Base-by-base conservation (phyloP, 2,329 filamentous ascomycete species). In the Elsinoe ampelina region DNA sequence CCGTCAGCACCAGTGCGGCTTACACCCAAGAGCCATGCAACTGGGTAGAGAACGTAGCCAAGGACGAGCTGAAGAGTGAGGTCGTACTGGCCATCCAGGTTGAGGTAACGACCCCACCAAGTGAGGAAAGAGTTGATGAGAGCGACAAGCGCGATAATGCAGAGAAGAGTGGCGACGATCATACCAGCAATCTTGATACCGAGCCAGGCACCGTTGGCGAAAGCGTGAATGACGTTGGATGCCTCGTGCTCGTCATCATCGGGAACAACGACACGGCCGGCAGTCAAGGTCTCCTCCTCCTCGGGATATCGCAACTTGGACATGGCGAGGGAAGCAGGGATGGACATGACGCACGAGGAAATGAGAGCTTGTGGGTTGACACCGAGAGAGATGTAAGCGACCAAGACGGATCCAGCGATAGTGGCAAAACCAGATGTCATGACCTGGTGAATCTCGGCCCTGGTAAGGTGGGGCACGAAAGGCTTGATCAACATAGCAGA, bases 261-360 rank as follows among this genome's bases (percentile, higher is more conserved):
- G 2, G 89, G 89, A 22, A 95, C 81, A 41, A 92, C 83, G 30
- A 93, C 85, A 15, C 83, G 82, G 57, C 89, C 89, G 3, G 87
- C 85, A 0, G 90, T 95, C 35, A 95, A 76, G 0, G 89, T 87
- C 71, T 92, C 87, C 70, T 95, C 89, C 2, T 83, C 85, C 73
- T 95, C 91, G 2, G 91, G 91, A 70, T 86, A 95, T 58, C 91
- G 86, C 65, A 95, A 79, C 75, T 95, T 95, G 61, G 87, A 92
- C 60, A 93, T 84, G 52, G 90, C 90, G 12, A 96, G 79, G 2
- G 89, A 95, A 1, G 90, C 90, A 0, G 91, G 91, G 61, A 95
- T 95, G 64, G 86, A 91, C 91, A 96, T 96, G 70, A 95, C 90
- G 68, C 90, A 95, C 6, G 87, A 91, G 1, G 89, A 95, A 26